phyloP scores from a whole-genome alignment of 2,329 filamentous ascomycete species.

The Sarocladium strictum region DNA sequence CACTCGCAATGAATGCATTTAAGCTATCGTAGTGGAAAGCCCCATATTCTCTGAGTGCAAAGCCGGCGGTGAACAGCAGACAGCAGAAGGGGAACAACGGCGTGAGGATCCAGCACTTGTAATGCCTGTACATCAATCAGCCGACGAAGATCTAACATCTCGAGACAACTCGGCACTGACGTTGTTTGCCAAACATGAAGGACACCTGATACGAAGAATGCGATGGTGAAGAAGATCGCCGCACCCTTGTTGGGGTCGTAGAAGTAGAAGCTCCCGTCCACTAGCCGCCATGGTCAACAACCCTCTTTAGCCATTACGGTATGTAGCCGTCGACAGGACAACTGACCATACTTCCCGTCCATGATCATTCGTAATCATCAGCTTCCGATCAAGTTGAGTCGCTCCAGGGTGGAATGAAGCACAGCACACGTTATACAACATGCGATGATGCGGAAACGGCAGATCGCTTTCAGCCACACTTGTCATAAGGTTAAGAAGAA shows the following conservation, averaged over 20 bases:
- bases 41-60: slow-evolving; percentile 35
- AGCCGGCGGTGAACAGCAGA: slow-evolving; percentile 49
- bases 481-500: no score
- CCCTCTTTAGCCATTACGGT: no score
- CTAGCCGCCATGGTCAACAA: slow-evolving; percentile 17
- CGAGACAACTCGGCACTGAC: slow-evolving; percentile 32
- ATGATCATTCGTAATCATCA: not conserved
- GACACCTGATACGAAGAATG: slow-evolving; percentile 30
- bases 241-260: slow-evolving; percentile 42
- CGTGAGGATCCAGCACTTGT: slow-evolving; percentile 51
- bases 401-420: no score
- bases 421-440: no score
- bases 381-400: no score
- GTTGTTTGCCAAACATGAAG: slow-evolving; percentile 36
- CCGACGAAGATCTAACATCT: not conserved
- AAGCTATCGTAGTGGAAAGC: slow-evolving; percentile 26
- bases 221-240: slow-evolving; percentile 39
- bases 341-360: slow-evolving; percentile 26
- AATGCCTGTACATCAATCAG: slow-evolving; percentile 31
- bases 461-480: no score
- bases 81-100: slow-evolving; percentile 48
- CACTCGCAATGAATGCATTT: slow-evolving; percentile 25
- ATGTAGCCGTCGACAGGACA: not conserved
- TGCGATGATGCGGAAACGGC: no score
- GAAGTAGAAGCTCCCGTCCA: slow-evolving; percentile 38